Evolutionary conservation across 202 grass and related monocot species (phyloP), one percentile per base, ranked within the genome.

Genomic region (Eragrostis tef): DNA sequence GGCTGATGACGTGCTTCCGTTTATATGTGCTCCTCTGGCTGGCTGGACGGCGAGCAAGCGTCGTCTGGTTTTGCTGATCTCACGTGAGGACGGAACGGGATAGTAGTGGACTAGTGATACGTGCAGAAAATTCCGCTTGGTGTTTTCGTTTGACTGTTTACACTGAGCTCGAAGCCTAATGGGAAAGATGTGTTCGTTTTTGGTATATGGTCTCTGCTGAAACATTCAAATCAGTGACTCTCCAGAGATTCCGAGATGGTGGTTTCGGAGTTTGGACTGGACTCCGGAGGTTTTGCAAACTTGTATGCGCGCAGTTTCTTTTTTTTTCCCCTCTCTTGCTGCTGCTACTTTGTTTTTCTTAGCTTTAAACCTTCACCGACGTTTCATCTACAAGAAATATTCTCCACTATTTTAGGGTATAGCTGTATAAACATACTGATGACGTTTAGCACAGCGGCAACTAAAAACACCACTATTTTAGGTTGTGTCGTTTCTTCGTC

Each of bases 121-220:
- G 34, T 1, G 70, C 39, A 73, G 77, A 86, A 42, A 61, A 25
- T 64, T 81, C 78, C 24, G 13, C 34, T 44, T 36, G 31, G 39
- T 14, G 51, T 12, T 76, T 31, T 39, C 0, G 1, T 74, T 70
- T 86, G 69, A 81, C 50, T 53, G 11, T 39, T 2, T 6, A 39
- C 5, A 39, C 10, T 67, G 9, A 0, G 19, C 36, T 48, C 48
- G 49, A 47, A 48, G 34, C 34, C 34, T 39, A 39, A 2, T 5
- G 34, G 34, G 34, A 39, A 39, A 41, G n/a, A 31, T 54, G 45
- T 17, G 17, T 44, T n/a, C n/a, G 1, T 75, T 15, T 11, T 4
- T 39, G 34, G 39, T 39, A 39, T 39, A 31, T 45, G 9, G 65
- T 16, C 47, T 48, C 6, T 20, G 52, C 52, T 70, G 70, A 48